Percentiles rank a stretch among this genome's conserved stretches.
Conservation (phyloP, 139 green algal species). For the Desmodesmus armatus region DNA sequence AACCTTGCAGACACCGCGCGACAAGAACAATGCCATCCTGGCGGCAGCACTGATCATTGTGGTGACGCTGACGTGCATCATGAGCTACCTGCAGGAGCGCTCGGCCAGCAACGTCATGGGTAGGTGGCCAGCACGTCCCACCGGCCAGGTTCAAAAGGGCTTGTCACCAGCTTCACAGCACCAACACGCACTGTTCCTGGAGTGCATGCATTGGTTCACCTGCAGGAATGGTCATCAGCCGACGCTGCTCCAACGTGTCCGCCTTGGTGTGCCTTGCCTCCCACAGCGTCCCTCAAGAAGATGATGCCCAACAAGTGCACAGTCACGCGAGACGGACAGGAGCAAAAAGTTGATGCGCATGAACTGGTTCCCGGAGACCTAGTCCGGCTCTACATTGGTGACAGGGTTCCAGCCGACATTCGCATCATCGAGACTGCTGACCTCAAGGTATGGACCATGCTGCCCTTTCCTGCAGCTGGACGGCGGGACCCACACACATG, state of each 20-base stretch:
- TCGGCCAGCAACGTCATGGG: slow-evolving; percentile 47
- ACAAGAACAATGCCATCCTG: slow-evolving; percentile 56
- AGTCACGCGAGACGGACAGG: slow-evolving; percentile 49
- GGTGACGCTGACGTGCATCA: slow-evolving; percentile 49
- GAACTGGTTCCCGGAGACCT: slow-evolving; percentile 58
- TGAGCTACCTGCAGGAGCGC: slow-evolving; percentile 54
- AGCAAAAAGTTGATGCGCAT: slow-evolving; percentile 44
- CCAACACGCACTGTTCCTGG: neutral
- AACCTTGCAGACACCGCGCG: slow-evolving; percentile 41
- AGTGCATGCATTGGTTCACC: too few relatives aligned
- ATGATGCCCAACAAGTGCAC: slow-evolving; percentile 53
- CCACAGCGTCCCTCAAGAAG: slow-evolving; percentile 38
- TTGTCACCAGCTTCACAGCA: neutral
- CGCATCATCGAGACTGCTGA: slow-evolving; percentile 52
- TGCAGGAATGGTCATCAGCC: too few relatives aligned
- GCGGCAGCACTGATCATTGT: slow-evolving; percentile 50
- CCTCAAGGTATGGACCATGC: slow-evolving; percentile 55
- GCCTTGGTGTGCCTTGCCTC: neutral
- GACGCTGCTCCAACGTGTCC: neutral
- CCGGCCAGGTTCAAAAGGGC: neutral
- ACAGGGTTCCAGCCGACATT: slow-evolving; percentile 57
- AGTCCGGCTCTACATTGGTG: slow-evolving; percentile 51
- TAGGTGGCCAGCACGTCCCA: neutral
- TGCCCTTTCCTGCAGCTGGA: too few relatives aligned
- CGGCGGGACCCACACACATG: too few relatives aligned